Evolutionary conservation across 2,329 filamentous ascomycete genomes (phyloP).

Genomic region (Meredithiella fracta): DNA sequence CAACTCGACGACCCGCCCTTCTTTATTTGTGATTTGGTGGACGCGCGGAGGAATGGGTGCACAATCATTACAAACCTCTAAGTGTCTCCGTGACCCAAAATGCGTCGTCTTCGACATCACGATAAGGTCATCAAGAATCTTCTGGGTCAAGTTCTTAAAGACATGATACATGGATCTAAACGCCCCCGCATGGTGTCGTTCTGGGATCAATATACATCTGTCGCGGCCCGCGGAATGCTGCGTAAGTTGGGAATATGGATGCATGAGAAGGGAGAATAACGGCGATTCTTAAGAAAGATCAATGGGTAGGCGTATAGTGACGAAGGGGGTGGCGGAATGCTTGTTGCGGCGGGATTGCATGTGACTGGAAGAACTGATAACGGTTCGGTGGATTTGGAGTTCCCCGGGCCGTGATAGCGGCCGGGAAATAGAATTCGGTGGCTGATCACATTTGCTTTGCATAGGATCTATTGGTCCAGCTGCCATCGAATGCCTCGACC

Average conservation of each 20-base stretch:
- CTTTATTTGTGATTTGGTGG: slow-evolving; percentile 3
- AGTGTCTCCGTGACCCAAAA: background rate
- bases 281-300: slow-evolving; percentile 1
- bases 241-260: background rate
- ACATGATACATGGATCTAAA: slow-evolving; percentile 7
- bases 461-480: background rate
- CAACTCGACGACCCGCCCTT: slow-evolving; percentile 10
- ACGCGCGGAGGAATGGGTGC: slow-evolving; percentile 3
- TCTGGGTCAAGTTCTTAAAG: slow-evolving; percentile 1
- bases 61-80: background rate
- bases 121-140: background rate
- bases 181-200: slow-evolving; percentile 4
- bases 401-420: background rate
- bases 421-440: background rate
- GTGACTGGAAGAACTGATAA: background rate
- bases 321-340: background rate
- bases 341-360: no score
- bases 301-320: slow-evolving; percentile 1
- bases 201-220: slow-evolving; percentile 9
- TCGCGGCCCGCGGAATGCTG: background rate
- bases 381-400: background rate
- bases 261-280: slow-evolving; percentile 3
- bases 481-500: background rate
- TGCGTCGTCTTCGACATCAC: background rate
- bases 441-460: background rate